Conservation (phyloP, 345 rosid species). For the Acer campestre region DNA sequence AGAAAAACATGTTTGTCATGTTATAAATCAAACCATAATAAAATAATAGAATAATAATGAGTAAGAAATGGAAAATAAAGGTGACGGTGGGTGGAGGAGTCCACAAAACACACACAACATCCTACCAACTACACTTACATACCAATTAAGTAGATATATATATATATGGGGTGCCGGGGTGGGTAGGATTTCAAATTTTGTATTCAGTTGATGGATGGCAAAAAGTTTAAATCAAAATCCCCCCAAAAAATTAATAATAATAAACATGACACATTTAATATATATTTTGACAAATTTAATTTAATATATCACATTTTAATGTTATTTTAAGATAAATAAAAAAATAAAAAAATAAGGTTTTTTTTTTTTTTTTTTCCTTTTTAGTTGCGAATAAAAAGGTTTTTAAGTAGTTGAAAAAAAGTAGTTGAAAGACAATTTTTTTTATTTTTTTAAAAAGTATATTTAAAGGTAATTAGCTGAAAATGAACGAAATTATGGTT, state of each 20-base stretch:
- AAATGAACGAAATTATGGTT: too few relatives aligned
- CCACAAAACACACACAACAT: slow-evolving; percentile 2
- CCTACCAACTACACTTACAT: slow-evolving; percentile 9
- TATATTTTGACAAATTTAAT: too few relatives aligned
- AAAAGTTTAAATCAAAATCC: background rate
- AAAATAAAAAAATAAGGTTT: too few relatives aligned
- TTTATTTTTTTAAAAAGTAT: too few relatives aligned
- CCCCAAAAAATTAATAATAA: background rate
- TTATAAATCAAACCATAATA: background rate
- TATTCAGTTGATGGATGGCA: background rate
- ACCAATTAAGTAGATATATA: background rate
- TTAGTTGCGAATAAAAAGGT: too few relatives aligned
- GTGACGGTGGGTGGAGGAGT: background rate
- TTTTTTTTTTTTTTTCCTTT: too few relatives aligned
- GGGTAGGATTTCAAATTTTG: background rate
- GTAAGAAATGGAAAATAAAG: background rate
- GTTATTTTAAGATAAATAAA: too few relatives aligned
- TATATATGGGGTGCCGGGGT: slow-evolving; percentile 1
- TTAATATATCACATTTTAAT: too few relatives aligned
- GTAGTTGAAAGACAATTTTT: too few relatives aligned
- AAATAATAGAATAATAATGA: background rate
- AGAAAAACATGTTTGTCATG: background rate
- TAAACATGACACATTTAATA: too few relatives aligned
- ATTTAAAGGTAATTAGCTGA: too few relatives aligned
- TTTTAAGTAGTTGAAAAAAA: too few relatives aligned